Evolutionary conservation across 2,329 filamentous ascomycete species (phyloP).

Genomic region (Elsinoe batatas): DNA sequence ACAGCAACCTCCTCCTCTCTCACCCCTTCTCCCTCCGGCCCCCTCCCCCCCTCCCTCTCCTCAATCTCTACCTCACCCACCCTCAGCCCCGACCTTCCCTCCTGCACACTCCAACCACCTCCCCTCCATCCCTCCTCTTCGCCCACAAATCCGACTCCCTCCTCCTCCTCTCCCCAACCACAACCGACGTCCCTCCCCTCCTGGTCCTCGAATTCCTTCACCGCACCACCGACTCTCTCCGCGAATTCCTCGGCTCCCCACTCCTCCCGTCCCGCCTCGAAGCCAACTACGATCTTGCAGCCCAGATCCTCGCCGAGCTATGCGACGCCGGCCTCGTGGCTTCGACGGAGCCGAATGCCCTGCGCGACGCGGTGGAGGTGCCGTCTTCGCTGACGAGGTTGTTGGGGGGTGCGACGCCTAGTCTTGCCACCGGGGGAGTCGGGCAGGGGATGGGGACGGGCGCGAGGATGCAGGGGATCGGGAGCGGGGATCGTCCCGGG

Average conservation of each 20-base stretch:
- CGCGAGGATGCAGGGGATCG: background rate
- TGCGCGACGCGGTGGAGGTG: constrained; percentile 84
- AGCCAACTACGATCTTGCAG: constrained; percentile 82
- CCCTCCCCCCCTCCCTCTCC: constrained; percentile 62
- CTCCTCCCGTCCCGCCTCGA: constrained; percentile 80
- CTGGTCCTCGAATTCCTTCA: constrained; percentile 91
- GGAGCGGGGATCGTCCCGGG: background rate
- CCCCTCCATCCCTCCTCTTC: constrained; percentile 80
- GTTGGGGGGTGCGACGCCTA: constrained; percentile 48
- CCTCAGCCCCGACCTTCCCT: constrained; percentile 72
- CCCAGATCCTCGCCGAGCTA: constrained; percentile 89
- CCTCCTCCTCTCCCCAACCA: constrained; percentile 75
- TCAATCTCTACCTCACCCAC: constrained; percentile 80
- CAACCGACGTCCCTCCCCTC: constrained; percentile 77
- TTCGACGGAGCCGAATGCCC: constrained; percentile 85
- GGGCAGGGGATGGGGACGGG: constrained; percentile 13
- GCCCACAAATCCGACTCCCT: constrained; percentile 80
- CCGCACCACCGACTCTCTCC: constrained; percentile 80
- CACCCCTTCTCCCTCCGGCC: constrained; percentile 81
- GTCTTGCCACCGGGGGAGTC: constrained; percentile 12
- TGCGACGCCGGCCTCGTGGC: constrained; percentile 84
- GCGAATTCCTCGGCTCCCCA: constrained; percentile 87
- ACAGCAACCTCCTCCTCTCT: constrained; percentile 72
- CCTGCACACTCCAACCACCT: constrained; percentile 71
- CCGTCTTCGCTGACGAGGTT: constrained; percentile 84